A percentile compares a stretch with the other conserved stretches of the same genome.
Evolutionary conservation across 1,284 basidiomycete genomes (phyloP).

Genomic region (Fomitopsis betulina): DNA sequence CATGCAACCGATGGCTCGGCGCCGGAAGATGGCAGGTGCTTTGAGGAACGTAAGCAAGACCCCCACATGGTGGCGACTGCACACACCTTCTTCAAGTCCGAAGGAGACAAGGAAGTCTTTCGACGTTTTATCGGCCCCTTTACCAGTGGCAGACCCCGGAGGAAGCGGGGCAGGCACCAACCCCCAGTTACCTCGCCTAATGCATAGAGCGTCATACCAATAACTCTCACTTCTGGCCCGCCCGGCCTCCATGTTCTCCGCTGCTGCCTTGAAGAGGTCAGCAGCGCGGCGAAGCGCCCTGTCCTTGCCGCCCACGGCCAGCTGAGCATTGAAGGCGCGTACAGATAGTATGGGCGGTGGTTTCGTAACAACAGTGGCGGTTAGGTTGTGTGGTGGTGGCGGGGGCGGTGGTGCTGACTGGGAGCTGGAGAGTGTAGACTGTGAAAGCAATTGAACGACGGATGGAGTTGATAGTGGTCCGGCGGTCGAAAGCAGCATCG

Average conservation of each 20-base stretch:
- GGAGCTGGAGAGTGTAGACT: slow-evolving; percentile 7
- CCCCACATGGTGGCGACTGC: not conserved
- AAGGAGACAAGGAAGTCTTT: slow-evolving; percentile 77
- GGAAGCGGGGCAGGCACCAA: slow-evolving; percentile 73
- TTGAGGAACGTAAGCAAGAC: slow-evolving; percentile 9
- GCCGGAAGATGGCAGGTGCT: slow-evolving; percentile 61
- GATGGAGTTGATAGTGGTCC: slow-evolving; percentile 7
- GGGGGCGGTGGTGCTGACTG: slow-evolving; percentile 18
- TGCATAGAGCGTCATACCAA: slow-evolving; percentile 74
- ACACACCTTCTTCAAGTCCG: slow-evolving; percentile 71
- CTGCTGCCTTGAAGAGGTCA: slow-evolving; percentile 61
- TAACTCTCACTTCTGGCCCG: slow-evolving; percentile 61
- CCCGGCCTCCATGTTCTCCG: slow-evolving; percentile 61
- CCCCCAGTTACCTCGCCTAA: slow-evolving; percentile 71
- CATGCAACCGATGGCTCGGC: slow-evolving; percentile 64
- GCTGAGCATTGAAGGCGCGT: slow-evolving; percentile 69
- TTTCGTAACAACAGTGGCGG: slow-evolving; percentile 61
- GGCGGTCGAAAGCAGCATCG: slow-evolving; percentile 38
- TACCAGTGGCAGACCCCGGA: slow-evolving; percentile 58
- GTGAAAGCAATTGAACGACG: not conserved
- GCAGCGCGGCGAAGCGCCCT: slow-evolving; percentile 69
- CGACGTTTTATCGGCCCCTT: slow-evolving; percentile 70
- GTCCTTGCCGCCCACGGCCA: slow-evolving; percentile 73
- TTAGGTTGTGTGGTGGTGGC: slow-evolving; percentile 39
- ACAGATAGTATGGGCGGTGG: slow-evolving; percentile 61